phyloP scores from a whole-genome alignment of 352 stramenopile genomes.

The Phytopythium vexans region DNA sequence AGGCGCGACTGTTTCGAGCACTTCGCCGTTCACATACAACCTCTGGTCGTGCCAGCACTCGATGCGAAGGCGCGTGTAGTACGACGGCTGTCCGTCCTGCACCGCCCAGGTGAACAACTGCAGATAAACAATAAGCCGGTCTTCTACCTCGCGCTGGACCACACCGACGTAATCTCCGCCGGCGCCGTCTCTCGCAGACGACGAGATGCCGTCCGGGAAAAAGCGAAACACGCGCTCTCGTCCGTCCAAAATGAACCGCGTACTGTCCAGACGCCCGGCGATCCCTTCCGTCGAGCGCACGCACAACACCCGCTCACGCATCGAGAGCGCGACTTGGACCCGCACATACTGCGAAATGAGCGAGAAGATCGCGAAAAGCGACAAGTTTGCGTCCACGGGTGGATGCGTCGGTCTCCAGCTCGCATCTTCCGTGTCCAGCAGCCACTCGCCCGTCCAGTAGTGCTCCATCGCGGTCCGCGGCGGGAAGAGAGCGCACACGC shows the following conservation, averaged over 20 bases:
- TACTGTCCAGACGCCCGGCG: constrained; percentile 28
- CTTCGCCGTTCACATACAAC: constrained; percentile 43
- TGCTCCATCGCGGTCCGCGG: constrained; percentile 32
- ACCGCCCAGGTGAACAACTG: constrained; percentile 48
- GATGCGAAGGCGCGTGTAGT: constrained; percentile 40
- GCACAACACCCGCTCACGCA: constrained; percentile 32
- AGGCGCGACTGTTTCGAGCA: constrained; percentile 28
- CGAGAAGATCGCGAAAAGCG: constrained; percentile 39
- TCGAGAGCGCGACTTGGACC: constrained; percentile 35
- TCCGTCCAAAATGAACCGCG: constrained; percentile 50
- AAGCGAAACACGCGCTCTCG: constrained; percentile 59
- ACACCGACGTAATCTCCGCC: constrained; percentile 61
- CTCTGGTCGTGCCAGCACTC: constrained; percentile 38
- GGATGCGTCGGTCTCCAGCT: constrained; percentile 28
- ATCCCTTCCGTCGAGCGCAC: constrained; percentile 28
- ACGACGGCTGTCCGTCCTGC: constrained; percentile 19
- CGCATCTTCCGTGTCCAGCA: constrained; percentile 42
- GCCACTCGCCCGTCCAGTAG: constrained; percentile 50
- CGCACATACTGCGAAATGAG: constrained; percentile 45
- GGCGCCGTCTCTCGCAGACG: constrained; percentile 13
- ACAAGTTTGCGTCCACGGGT: constrained; percentile 14
- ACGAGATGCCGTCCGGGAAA: constrained; percentile 44
- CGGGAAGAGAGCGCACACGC: constrained; percentile 3
- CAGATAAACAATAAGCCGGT: constrained; percentile 42
- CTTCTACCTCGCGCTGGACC: constrained; percentile 41